Evolutionary conservation across 2,329 filamentous ascomycete species (phyloP), one percentile per base, ranked within the genome.

Genomic region (Calonectria pseudoturangicola): DNA sequence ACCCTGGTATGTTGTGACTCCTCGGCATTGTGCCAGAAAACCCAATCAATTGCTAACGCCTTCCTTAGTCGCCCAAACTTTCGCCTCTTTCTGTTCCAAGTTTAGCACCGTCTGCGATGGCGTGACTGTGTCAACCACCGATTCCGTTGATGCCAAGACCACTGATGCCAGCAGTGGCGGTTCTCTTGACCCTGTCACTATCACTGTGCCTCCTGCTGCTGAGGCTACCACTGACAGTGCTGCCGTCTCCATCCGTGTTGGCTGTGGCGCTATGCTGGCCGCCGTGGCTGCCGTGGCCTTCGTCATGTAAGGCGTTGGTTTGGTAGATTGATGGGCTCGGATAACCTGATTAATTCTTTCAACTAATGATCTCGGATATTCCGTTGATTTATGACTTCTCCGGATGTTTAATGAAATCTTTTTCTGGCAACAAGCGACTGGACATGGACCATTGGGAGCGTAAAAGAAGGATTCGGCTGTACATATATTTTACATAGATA

Each of bases 41-140:
- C 3, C 9, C 3, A 51, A 41, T 51, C 21, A 4, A 68, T 27
- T 25, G 30, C 73, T 80, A 68, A 80, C 75, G 50, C 18, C 43
- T 2, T 64, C 7, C 13, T 15, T 50, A 83, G 82, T 82, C 62
- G 82, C 82, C 70, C 70, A 73, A 43, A 77, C 74, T 16, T 81
- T 82, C 58, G 79, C 79, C 25, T 79, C 74, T 18, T 81, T 81
- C 72, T 83, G 82, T 72, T 71, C 82, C 3, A 75, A 75, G 25
- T 83, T 80, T 64, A 79, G 74, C 68, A 77, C 82, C 36, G 82
- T 74, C 28, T 83, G 82, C 69, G 65, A 74, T 25, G 58, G 50
- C 47, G 64, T 70, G n/a, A 58, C 54, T 54, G 50, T 48, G 51
- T 72, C 74, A 21, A 64, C 51, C 27, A 66, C 64, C 30, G 48